phyloP scores from a whole-genome alignment of 352 stramenopile species.

The Pythium sp. region DNA sequence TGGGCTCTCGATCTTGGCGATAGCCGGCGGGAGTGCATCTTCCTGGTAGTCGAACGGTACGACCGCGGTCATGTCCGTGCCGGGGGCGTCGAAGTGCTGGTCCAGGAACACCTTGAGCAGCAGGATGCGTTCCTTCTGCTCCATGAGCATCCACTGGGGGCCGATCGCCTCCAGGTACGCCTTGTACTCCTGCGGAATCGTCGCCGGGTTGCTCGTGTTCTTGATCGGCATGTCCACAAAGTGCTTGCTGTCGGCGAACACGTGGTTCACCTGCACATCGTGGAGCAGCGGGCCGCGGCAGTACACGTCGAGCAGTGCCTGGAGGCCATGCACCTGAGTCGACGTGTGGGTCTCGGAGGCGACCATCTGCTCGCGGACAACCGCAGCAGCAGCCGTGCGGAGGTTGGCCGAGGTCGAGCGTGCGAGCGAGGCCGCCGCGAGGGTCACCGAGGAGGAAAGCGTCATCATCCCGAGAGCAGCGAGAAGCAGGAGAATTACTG shows the following conservation, averaged over 20 bases:
- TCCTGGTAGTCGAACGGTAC: slow-evolving; percentile 44
- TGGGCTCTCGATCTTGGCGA: slow-evolving; percentile 25
- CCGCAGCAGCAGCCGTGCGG: background rate
- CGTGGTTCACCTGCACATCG: slow-evolving; percentile 49
- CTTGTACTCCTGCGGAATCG: slow-evolving; percentile 25
- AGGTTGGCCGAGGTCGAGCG: slow-evolving; percentile 9
- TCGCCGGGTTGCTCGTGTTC: slow-evolving; percentile 24
- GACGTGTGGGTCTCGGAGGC: slow-evolving; percentile 3
- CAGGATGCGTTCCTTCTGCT: slow-evolving; percentile 23
- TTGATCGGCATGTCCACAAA: slow-evolving; percentile 91
- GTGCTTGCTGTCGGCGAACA: slow-evolving; percentile 86
- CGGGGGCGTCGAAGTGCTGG: slow-evolving; percentile 60
- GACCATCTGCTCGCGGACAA: background rate
- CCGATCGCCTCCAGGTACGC: slow-evolving; percentile 32
- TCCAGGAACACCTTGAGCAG: slow-evolving; percentile 50
- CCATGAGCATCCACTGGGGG: slow-evolving; percentile 19
- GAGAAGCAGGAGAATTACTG: background rate
- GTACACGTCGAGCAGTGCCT: slow-evolving; percentile 30
- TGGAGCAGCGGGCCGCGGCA: slow-evolving; percentile 53
- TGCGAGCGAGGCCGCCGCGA: slow-evolving; percentile 4
- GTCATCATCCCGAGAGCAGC: slow-evolving; percentile 5
- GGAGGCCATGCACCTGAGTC: background rate
- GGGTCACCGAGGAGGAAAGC: slow-evolving; percentile 6
- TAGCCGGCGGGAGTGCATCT: slow-evolving; percentile 21
- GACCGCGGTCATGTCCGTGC: slow-evolving; percentile 40